phyloP scores from a whole-genome alignment of 1,284 basidiomycete genomes.

The Pulveroboletus sp. region DNA sequence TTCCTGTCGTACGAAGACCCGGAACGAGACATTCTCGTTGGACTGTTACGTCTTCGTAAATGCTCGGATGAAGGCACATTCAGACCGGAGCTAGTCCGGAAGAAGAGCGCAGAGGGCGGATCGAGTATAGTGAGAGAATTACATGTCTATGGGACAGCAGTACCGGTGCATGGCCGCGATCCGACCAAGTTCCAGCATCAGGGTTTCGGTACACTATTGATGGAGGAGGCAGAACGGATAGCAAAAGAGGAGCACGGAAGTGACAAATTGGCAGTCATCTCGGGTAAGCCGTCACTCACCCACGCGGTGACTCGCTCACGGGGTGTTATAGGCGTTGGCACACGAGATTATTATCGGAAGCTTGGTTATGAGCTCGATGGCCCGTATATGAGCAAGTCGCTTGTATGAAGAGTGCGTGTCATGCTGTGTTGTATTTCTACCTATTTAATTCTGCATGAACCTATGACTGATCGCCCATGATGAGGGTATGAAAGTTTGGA shows the following conservation, averaged over 20 bases:
- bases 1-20: conserved; percentile 99
- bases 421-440: conserved; percentile 16
- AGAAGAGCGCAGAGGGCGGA: conserved; percentile 67
- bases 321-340: conserved; percentile 71
- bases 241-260: conserved; percentile 98
- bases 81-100: conserved; percentile 83
- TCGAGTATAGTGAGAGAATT: conserved; percentile 95
- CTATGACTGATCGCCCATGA: conserved; percentile 47
- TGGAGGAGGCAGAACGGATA: conserved; percentile 99
- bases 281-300: conserved; percentile 49
- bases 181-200: conserved; percentile 97
- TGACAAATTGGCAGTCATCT: conserved; percentile 92
- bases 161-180: conserved; percentile 94
- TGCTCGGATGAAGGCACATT: conserved; percentile 97
- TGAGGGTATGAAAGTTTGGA: conserved; percentile 87
- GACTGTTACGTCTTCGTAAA: conserved; percentile 88
- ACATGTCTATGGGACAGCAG: conserved; percentile 98
- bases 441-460: not conserved
- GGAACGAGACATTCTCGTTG: conserved; percentile 93
- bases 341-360: conserved; percentile 90
- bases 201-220: conserved; percentile 95
- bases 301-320: not conserved
- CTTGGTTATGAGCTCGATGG: conserved; percentile 94
- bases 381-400: conserved; percentile 91
- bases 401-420: conserved; percentile 36